phyloP scores from a whole-genome alignment of 495 filamentous ascomycete genomes.

The Penicillium cosmopolitanum region DNA sequence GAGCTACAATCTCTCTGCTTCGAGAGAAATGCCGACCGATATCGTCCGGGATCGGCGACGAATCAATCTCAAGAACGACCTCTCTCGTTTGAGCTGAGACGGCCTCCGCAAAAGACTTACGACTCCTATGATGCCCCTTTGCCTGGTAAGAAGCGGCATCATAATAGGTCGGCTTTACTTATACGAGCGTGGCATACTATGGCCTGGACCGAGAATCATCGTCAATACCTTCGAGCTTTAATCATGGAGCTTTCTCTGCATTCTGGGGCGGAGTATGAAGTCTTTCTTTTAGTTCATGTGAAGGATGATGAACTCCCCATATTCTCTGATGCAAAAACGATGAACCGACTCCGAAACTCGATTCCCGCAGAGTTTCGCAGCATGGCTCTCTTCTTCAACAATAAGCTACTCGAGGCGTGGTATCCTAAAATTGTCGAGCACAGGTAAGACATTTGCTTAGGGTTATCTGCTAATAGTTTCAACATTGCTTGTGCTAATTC shows the following conservation, averaged over 20 bases:
- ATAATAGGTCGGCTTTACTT: conserved; percentile 66
- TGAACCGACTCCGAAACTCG: conserved; percentile 46
- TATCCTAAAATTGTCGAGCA: conserved; percentile 35
- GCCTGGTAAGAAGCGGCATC: conserved; percentile 18
- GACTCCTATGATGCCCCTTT: not conserved
- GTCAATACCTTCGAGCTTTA: conserved; percentile 70
- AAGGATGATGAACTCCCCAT: conserved; percentile 56
- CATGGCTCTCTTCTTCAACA: conserved; percentile 72
- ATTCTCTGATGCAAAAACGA: conserved; percentile 56
- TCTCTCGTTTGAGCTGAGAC: conserved; percentile 23
- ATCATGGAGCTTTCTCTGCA: conserved; percentile 73
- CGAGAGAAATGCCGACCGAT: conserved; percentile 65
- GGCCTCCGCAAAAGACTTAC: conserved; percentile 11
- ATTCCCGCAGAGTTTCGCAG: conserved; percentile 68
- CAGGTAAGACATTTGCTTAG: conserved; percentile 17
- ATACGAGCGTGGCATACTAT: conserved; percentile 71
- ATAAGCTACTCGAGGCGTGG: conserved; percentile 32
- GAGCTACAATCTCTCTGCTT: conserved; percentile 66
- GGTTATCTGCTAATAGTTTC: not conserved
- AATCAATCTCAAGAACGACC: conserved; percentile 19
- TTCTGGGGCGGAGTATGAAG: conserved; percentile 76
- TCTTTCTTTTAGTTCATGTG: conserved; percentile 76
- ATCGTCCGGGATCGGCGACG: conserved; percentile 8
- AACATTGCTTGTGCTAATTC: not conserved
- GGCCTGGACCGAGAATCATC: conserved; percentile 70